Conservation (phyloP, 1,284 basidiomycete species). For the Singerocomus inundabilis region DNA sequence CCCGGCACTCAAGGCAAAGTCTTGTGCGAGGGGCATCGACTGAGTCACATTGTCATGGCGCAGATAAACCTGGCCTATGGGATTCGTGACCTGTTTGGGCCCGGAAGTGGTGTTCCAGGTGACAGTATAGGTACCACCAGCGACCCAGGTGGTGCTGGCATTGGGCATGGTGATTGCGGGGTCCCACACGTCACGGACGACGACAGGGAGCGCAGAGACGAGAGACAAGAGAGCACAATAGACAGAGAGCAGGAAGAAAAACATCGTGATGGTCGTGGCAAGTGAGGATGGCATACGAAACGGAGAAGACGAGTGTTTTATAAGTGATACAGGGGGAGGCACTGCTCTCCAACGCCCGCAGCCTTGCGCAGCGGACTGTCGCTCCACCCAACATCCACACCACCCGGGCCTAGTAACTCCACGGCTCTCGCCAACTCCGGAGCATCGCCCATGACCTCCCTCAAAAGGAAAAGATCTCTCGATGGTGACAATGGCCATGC, state of each 20-base stretch:
- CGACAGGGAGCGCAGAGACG: conserved; percentile 28
- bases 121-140: conserved; percentile 42
- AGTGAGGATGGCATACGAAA: neutral
- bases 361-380: no score
- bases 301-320: conserved; percentile 11
- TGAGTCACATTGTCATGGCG: conserved; percentile 35
- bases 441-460: conserved; percentile 27
- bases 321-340: conserved; percentile 2
- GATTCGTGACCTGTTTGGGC: conserved; percentile 49
- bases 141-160: conserved; percentile 39
- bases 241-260: conserved; percentile 15
- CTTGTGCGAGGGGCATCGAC: conserved; percentile 33
- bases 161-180: conserved; percentile 43
- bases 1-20: conserved; percentile 43
- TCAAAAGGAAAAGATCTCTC: conserved; percentile 38
- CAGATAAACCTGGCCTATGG: conserved; percentile 40
- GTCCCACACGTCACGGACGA: conserved; percentile 45
- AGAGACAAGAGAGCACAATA: conserved; percentile 24
- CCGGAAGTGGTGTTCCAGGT: conserved; percentile 45
- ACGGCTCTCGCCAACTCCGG: conserved; percentile 15
- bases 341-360: conserved; percentile 5
- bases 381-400: conserved; percentile 6
- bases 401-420: neutral
- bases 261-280: conserved; percentile 22
- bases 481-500: conserved; percentile 8